Percentiles rank a stretch among this genome's conserved stretches.
Evolutionary conservation across 192 early-diverging fungal genomes (phyloP).

Genomic region (Entomortierella beljakovae): DNA sequence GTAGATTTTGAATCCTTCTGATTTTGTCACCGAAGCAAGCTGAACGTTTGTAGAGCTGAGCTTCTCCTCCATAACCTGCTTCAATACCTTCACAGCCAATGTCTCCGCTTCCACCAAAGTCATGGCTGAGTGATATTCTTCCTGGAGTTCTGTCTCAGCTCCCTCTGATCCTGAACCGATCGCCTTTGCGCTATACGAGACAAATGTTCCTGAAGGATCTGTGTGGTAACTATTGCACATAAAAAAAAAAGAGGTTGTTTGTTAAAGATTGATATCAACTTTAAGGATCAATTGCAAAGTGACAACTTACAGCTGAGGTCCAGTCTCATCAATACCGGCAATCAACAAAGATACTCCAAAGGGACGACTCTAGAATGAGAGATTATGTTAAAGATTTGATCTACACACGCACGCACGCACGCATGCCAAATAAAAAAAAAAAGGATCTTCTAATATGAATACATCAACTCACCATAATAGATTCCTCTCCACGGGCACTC

Average conservation of each 20-base stretch:
- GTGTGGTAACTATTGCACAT: conserved; percentile 79
- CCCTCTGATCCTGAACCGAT: conserved; percentile 99
- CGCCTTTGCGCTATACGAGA: conserved; percentile 96
- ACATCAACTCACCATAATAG: conserved; percentile 83
- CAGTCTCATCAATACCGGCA: conserved; percentile 96
- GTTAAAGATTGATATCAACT: background rate
- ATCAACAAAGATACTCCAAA: conserved; percentile 99
- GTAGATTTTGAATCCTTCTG: conserved; percentile 85
- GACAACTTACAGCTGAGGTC: conserved; percentile 90
- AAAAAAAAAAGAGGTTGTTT: conserved; percentile 1
- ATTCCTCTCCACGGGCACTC: conserved; percentile 94
- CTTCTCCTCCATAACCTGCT: conserved; percentile 99
- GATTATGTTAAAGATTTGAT: too few species aligned
- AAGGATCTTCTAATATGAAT: background rate
- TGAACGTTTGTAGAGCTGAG: conserved; percentile 96
- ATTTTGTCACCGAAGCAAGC: conserved; percentile 87
- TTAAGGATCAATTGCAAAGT: background rate
- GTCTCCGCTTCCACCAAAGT: conserved; percentile 89
- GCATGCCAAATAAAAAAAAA: background rate
- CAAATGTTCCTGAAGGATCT: conserved; percentile 98
- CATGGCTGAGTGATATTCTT: conserved; percentile 93
- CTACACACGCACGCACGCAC: too few species aligned
- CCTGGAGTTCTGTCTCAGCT: conserved; percentile 97
- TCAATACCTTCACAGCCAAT: conserved; percentile 94
- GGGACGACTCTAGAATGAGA: conserved; percentile 95